phyloP scores from a whole-genome alignment of 192 early-diverging fungal species.

The Umbelopsis isabellina region DNA sequence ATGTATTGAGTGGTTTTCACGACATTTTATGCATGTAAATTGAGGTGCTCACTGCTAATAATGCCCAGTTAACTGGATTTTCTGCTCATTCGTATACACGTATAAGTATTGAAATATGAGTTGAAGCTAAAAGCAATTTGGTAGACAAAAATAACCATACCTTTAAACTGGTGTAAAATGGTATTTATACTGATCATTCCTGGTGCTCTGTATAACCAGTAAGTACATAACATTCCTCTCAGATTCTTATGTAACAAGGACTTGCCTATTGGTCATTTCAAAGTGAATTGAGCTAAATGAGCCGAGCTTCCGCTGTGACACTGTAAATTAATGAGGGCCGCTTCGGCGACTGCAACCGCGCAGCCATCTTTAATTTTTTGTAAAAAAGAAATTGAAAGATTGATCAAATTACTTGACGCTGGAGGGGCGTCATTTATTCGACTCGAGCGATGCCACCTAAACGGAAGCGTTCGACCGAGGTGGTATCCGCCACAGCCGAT shows the following conservation, averaged over 20 bases:
- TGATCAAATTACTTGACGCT: too few species aligned
- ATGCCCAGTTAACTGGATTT: slow-evolving; percentile 75
- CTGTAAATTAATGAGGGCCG: too few species aligned
- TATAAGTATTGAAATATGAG: background rate
- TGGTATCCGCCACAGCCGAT: background rate
- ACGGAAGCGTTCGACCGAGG: background rate
- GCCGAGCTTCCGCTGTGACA: too few species aligned
- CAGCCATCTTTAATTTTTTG: too few species aligned
- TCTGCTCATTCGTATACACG: background rate
- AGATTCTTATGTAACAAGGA: too few species aligned
- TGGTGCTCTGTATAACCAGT: background rate
- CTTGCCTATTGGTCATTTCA: slow-evolving; percentile 12
- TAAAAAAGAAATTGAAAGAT: too few species aligned
- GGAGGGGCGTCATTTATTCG: background rate
- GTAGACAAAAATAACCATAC: background rate
- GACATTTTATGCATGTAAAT: too few species aligned
- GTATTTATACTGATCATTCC: slow-evolving; percentile 21
- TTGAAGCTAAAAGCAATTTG: background rate
- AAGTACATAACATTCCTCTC: too few species aligned
- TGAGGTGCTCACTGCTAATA: slow-evolving; percentile 46
- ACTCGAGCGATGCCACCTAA: slow-evolving; percentile 2
- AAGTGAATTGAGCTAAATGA: background rate
- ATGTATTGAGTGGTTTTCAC: background rate
- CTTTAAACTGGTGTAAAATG: slow-evolving; percentile 25
- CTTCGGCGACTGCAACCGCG: too few species aligned